phyloP scores from a whole-genome alignment of 306 rosid genomes.

The Prosopis cineraria region DNA sequence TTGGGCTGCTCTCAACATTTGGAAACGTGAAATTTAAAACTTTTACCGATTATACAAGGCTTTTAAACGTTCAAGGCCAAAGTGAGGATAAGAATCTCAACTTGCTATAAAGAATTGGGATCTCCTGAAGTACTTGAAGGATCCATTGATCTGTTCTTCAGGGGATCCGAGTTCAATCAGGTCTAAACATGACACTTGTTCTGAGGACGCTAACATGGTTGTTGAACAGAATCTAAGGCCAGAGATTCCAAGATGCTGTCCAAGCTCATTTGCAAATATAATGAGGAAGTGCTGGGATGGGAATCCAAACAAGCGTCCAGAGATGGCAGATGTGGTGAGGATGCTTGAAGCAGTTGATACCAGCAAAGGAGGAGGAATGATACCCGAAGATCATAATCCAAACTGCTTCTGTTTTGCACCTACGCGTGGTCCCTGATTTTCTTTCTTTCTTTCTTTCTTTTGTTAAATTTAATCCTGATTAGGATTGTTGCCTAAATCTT shows the following conservation, averaged over 20 bases:
- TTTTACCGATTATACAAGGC: neutral
- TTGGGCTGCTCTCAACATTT: neutral
- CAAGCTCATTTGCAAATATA: conserved; percentile 52
- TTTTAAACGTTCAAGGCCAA: neutral
- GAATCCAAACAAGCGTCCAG: conserved; percentile 75
- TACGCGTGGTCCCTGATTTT: conserved; percentile 63
- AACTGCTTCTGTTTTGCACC: conserved; percentile 69
- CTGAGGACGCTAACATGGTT: conserved; percentile 10
- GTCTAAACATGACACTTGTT: neutral
- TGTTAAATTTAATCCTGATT: neutral
- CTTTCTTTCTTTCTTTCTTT: neutral
- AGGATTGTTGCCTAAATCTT: neutral
- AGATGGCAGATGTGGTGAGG: conserved; percentile 78
- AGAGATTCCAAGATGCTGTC: conserved; percentile 82
- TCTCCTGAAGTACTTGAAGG: too few species aligned
- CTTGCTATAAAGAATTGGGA: neutral
- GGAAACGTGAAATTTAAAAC: neutral
- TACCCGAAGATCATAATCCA: conserved; percentile 61
- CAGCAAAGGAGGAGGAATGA: conserved; percentile 93
- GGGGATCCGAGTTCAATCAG: neutral
- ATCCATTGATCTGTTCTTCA: too few species aligned
- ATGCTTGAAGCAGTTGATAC: conserved; percentile 80
- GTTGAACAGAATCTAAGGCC: conserved; percentile 71
- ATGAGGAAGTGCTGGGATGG: conserved; percentile 87
- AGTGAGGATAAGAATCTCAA: neutral